Evolutionary conservation across 1,284 basidiomycete species (phyloP).

Genomic region (Mycena citricolor): DNA sequence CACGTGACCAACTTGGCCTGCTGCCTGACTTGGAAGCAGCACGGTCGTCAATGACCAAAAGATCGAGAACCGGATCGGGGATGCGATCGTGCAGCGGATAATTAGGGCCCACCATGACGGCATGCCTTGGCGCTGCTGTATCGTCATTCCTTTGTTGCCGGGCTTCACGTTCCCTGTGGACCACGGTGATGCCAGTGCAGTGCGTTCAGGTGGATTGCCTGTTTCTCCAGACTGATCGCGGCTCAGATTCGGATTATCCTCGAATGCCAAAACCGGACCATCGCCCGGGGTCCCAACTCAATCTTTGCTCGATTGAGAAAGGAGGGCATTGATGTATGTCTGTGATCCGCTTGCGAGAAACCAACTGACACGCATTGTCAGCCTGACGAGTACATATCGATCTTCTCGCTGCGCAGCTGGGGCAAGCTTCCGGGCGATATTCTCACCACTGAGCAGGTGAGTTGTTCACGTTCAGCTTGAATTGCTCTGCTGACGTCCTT

Average conservation of each 20-base stretch:
- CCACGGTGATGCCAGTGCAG: constrained; percentile 87
- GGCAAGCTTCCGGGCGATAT: constrained; percentile 85
- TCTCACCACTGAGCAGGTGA: constrained; percentile 86
- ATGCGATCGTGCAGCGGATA: constrained; percentile 91
- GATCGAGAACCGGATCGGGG: constrained; percentile 93
- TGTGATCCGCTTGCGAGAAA: constrained; percentile 3
- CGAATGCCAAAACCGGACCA: constrained; percentile 91
- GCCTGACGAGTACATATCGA: constrained; percentile 92
- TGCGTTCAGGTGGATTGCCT: constrained; percentile 39
- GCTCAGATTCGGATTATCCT: constrained; percentile 86
- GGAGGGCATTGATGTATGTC: constrained; percentile 80
- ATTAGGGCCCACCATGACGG: constrained; percentile 84
- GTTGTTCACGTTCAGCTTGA: constrained; percentile 18
- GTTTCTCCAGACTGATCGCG: not conserved
- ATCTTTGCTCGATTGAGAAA: constrained; percentile 87
- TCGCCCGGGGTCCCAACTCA: constrained; percentile 87
- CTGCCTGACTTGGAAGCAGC: constrained; percentile 37
- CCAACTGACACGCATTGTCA: constrained; percentile 31
- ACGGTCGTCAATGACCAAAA: constrained; percentile 85
- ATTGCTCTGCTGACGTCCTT: not conserved
- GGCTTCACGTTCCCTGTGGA: constrained; percentile 95
- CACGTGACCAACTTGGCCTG: constrained; percentile 1
- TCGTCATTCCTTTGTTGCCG: constrained; percentile 90
- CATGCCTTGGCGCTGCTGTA: constrained; percentile 88
- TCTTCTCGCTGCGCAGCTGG: constrained; percentile 95